Evolutionary conservation across 202 grass and related monocot genomes (phyloP).

Genomic region (Digitaria exilis): DNA sequence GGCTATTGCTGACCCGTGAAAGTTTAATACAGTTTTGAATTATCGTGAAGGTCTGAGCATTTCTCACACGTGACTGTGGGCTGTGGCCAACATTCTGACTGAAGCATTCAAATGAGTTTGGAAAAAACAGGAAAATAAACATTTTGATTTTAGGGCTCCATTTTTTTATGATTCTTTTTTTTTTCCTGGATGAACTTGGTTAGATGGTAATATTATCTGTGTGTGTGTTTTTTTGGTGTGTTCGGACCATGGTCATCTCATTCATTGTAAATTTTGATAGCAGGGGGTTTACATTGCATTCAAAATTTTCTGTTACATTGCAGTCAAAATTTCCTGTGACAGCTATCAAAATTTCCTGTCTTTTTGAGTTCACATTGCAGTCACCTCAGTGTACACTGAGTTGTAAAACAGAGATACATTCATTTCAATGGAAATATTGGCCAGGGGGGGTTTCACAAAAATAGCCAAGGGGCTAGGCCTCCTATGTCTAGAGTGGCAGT

Average conservation of each 20-base stretch:
- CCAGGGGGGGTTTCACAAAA: too few relatives aligned
- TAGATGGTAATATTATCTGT: conserved; percentile 11
- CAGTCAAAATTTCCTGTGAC: too few relatives aligned
- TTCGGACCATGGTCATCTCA: neutral
- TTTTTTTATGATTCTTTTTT: neutral
- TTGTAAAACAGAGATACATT: too few relatives aligned
- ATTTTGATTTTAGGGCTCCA: neutral
- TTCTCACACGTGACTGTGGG: neutral
- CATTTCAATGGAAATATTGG: too few relatives aligned
- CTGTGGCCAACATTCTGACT: neutral
- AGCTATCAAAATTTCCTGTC: too few relatives aligned
- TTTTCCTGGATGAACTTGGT: conserved; percentile 4
- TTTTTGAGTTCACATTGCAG: too few relatives aligned
- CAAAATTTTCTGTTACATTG: too few relatives aligned
- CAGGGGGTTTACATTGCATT: too few relatives aligned
- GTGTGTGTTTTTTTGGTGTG: neutral
- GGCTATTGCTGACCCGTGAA: neutral
- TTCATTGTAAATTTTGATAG: neutral
- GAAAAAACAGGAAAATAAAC: neutral
- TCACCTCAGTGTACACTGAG: too few relatives aligned
- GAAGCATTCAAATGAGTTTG: neutral
- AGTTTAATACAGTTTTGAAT: neutral
- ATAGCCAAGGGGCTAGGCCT: too few relatives aligned
- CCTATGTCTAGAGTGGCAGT: too few relatives aligned
- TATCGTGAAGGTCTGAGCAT: neutral